Conservation (phyloP, 2,329 filamentous ascomycete species). For the Trichophyton equinum region DNA sequence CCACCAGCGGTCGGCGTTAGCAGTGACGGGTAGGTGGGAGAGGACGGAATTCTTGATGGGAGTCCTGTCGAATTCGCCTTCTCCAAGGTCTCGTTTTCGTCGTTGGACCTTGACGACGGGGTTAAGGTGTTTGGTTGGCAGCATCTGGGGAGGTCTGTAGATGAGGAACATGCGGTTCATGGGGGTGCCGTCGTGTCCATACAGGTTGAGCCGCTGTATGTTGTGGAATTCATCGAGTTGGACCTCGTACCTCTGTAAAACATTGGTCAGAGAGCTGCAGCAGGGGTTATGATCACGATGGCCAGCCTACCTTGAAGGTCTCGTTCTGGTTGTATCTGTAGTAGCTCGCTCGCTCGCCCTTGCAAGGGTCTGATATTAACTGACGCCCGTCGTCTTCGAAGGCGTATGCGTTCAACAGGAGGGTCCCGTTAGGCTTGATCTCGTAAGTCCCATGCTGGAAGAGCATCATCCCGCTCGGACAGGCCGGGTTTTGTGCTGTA, state of each 20-base stretch:
- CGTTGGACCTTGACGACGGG: constrained; percentile 32
- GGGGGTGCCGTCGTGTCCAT: constrained; percentile 50
- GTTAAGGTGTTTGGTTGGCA: constrained; percentile 55
- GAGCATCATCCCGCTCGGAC: constrained; percentile 54
- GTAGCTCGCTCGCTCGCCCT: constrained; percentile 43
- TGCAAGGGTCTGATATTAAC: constrained; percentile 52
- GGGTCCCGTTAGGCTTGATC: constrained; percentile 44
- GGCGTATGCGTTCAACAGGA: constrained; percentile 41
- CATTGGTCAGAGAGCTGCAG: background rate
- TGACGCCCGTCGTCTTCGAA: constrained; percentile 56
- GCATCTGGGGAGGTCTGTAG: constrained; percentile 53
- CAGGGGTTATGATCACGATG: background rate
- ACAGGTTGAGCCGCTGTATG: constrained; percentile 51
- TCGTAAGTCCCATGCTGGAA: constrained; percentile 58
- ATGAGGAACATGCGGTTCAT: constrained; percentile 57
- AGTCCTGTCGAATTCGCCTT: constrained; percentile 9
- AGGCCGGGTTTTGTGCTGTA: constrained; percentile 46
- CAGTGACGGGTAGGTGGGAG: constrained; percentile 19
- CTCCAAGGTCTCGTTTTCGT: constrained; percentile 22
- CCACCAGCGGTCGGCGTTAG: constrained; percentile 34
- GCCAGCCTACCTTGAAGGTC: constrained; percentile 42
- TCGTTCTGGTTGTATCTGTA: constrained; percentile 56
- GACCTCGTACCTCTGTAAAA: constrained; percentile 29
- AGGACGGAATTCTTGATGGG: constrained; percentile 20
- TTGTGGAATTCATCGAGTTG: constrained; percentile 49